Evolutionary conservation across 495 filamentous ascomycete species (phyloP).

Genomic region (Aspergillus haitiensis): DNA sequence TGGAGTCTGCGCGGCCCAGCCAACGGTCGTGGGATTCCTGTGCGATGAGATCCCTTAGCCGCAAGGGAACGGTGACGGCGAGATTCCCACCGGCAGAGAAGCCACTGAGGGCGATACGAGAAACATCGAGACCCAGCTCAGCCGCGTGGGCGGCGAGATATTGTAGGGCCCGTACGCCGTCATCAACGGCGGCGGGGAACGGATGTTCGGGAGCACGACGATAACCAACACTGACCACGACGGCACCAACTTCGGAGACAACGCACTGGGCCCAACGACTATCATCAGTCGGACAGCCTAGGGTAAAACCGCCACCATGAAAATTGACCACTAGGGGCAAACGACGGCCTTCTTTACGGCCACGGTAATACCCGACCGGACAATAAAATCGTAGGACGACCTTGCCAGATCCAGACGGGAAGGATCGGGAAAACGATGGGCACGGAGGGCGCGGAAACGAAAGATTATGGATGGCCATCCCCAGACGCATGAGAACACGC

Average conservation of each 20-base stretch:
- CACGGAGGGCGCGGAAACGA: slow-evolving; percentile 64
- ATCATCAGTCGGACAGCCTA: slow-evolving; percentile 71
- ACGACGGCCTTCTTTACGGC: slow-evolving; percentile 39
- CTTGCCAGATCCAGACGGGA: slow-evolving; percentile 58
- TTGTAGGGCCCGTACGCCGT: slow-evolving; percentile 68
- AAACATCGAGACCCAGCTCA: slow-evolving; percentile 57
- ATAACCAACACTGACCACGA: slow-evolving; percentile 72
- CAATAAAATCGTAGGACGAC: slow-evolving; percentile 81
- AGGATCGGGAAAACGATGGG: slow-evolving; percentile 63
- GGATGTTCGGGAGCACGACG: slow-evolving; percentile 75
- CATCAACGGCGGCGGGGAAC: slow-evolving; percentile 75
- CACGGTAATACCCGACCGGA: slow-evolving; percentile 57
- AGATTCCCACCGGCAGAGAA: slow-evolving; percentile 91
- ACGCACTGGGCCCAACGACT: slow-evolving; percentile 63
- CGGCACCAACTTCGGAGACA: slow-evolving; percentile 57
- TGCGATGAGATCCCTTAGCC: slow-evolving; percentile 47
- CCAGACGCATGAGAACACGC: slow-evolving; percentile 74
- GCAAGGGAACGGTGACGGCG: slow-evolving; percentile 74
- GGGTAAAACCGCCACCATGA: slow-evolving; percentile 76
- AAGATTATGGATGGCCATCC: slow-evolving; percentile 74
- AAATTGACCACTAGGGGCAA: slow-evolving; percentile 70
- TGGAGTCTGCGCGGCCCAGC: slow-evolving; percentile 39
- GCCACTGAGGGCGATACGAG: slow-evolving; percentile 70
- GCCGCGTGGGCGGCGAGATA: slow-evolving; percentile 61
- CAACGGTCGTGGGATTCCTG: slow-evolving; percentile 29